Evolutionary conservation across 176 grass and related monocot genomes (phyloP), one percentile per base, ranked within the genome.

Genomic region (Oryza meridionalis): DNA sequence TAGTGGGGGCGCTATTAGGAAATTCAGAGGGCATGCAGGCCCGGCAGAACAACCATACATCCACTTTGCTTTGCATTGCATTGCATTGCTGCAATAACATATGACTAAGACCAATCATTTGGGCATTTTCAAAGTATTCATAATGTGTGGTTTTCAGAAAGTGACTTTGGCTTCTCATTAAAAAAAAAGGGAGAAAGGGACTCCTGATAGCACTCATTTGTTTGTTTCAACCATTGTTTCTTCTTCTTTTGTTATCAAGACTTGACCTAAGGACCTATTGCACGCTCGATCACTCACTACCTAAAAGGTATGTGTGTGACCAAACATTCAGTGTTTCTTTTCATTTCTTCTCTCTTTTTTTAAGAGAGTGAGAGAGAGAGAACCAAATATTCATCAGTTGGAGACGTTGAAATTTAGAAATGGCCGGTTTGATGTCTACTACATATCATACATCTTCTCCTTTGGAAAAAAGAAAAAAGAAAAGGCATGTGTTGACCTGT

Each of bases 41-140:
- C 58, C 58, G n/a, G 53, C 29, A 78, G 26, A n/a, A 19, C 7
- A 63, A 72, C 51, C 53, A 64, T 40, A 78, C 67, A 17, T 16
- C 65, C 49, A 77, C 65, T 62, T 62, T 45, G 17, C 47, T 17
- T 58, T 58, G 6, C 7, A 16, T 21, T 21, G 5, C 7, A 16
- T 47, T 37, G 49, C 31, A n/a, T 85, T 47, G 31, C 4, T 37
- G 40, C 66, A n/a, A 37, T 72, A 72, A 61, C 50, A 72, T 50
- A 79, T 79, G 84, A 85, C 67, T 50, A 49, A 17, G 67, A 72
- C 53, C 53, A 72, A 65, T 79, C 84, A 85, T 85, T 64, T 85
- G 26, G 51, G 4, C 53, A 77, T 49, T 27, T 66, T 85, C 21
- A 19, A 72, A 84, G 46, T 25, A 47, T 59, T 78, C 26, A 17